Base-by-base conservation (phyloP, 306 rosid genomes). In the Echinosophora koreensis region DNA sequence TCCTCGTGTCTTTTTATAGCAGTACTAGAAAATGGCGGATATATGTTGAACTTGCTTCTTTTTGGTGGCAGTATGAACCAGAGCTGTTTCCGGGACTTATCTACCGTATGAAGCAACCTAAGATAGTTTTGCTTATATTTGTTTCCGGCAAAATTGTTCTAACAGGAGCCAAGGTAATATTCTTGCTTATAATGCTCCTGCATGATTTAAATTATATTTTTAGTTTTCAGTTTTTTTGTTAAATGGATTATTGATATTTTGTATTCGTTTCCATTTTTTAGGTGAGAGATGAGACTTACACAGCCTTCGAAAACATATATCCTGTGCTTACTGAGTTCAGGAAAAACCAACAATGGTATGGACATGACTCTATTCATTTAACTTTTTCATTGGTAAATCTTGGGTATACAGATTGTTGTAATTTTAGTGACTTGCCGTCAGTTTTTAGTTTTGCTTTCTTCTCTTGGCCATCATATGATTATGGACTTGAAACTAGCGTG, bases 131-230 rank as follows among this genome's bases (percentile, higher is more conserved):
- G 73, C 97, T 95, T 16, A 92, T 95, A 55, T 92, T 95, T 49
- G 98, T 95, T 22, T 95, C 98, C 3, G 99, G 98, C 34, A 95
- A 95, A 88, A 95, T 95, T 80, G 97, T 95, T 71, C 93, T 91
- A 17, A 95, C 99, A 9, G 98, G 98, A 61, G 99, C 99, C 1
- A 95, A 95, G 99, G 99, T 95, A 82, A 49, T 58, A 56, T n/a
- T 69, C 8, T 50, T 34, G 37, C 51, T 55, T 42, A 11, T 37
- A 46, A 17, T 11, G 18, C 11, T 15, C 11, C 32, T 27, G 2
- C 60, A 2, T 13, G 8, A 17, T 27, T 17, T 34, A 8, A 8
- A 9, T 42, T 42, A 3, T 8, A 22, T 10, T 0, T 0, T 3
- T n/a, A n/a, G 0, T 15, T 17, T 2, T 0, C 8, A 15, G 28